phyloP scores from a whole-genome alignment of 2,329 filamentous ascomycete genomes.

The Pyrenophora seminiperda region DNA sequence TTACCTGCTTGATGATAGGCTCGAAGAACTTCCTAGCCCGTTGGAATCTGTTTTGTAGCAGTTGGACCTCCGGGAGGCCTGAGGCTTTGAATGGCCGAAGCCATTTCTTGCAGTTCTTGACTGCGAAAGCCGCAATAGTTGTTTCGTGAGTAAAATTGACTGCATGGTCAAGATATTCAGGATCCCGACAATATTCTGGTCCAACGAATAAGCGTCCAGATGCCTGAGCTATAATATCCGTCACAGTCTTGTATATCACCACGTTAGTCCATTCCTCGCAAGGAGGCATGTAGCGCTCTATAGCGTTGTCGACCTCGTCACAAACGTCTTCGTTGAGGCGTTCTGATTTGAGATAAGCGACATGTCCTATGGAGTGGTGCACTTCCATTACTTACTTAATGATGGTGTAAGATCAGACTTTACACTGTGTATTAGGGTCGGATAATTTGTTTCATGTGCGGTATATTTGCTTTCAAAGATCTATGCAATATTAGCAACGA shows the following conservation, averaged over 20 bases:
- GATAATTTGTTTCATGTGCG: not conserved
- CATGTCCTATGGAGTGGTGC: not conserved
- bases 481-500: not conserved
- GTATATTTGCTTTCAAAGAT: not conserved
- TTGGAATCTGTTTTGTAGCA: not conserved
- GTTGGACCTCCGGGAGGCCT: not conserved
- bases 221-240: constrained; percentile 22
- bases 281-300: constrained; percentile 13
- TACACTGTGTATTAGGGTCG: not conserved
- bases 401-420: not conserved
- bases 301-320: constrained; percentile 16
- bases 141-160: constrained; percentile 18
- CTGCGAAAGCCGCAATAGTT: not conserved
- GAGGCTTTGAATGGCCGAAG: too few species aligned
- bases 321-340: constrained; percentile 15
- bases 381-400: not conserved
- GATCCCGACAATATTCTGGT: constrained; percentile 14
- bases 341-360: constrained; percentile 3
- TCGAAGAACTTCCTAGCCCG: not conserved
- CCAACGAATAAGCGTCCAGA: constrained; percentile 25
- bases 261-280: constrained; percentile 21
- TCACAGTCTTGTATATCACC: constrained; percentile 11
- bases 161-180: constrained; percentile 16
- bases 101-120: too few species aligned
- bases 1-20: too few species aligned